Base-by-base conservation (phyloP, 768 basidiomycete genomes). In the Dentipellis fragilis region DNA sequence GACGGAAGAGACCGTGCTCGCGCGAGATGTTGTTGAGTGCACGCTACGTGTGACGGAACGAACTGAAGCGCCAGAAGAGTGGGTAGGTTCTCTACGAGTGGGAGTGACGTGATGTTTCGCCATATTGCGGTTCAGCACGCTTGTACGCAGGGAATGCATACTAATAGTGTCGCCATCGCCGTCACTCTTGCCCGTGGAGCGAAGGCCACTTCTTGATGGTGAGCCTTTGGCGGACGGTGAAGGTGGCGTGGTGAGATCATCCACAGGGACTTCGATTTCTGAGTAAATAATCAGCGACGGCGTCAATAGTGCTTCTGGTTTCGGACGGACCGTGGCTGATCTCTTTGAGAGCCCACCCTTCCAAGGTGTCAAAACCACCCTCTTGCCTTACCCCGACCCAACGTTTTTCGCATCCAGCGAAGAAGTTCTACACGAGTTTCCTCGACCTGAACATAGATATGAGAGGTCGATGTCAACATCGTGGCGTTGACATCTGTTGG, bases 311-410 rank as follows among this genome's bases (percentile, higher is more conserved):
- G 6, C 6, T 29, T 29, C 29, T 29, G 29, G 6, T 29, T 29
- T 29, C 29, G 29, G 9, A 54, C 87, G 62, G 59, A 89, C 91
- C 79, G 63, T 87, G 81, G 42, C 82, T 79, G 40, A 98, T 91
- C 65, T 97, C 95, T 66, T 91, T 86, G 54, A 94, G 67, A 0
- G 87, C 83, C 91, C 92, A 96, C 4, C 77, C 78, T 50, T 95
- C 91, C n/a, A 98, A 74, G 4, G 70, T 65, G 51, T 87, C 84
- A 62, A 97, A 95, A 0, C 89, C 90, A n/a, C 81, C 80, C 51
- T 83, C 82, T 50, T 85, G 81, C 11, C 85, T 77, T 29, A 93
- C 79, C 11, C 73, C 76, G 47, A 85, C 64, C 92, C 91, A 96
- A 4, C 87, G 79, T 57, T 83, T 83, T 82, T 8, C 81, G 80